Evolutionary conservation across 257 asterid species (phyloP).

Genomic region (Przewalskia tangutica): DNA sequence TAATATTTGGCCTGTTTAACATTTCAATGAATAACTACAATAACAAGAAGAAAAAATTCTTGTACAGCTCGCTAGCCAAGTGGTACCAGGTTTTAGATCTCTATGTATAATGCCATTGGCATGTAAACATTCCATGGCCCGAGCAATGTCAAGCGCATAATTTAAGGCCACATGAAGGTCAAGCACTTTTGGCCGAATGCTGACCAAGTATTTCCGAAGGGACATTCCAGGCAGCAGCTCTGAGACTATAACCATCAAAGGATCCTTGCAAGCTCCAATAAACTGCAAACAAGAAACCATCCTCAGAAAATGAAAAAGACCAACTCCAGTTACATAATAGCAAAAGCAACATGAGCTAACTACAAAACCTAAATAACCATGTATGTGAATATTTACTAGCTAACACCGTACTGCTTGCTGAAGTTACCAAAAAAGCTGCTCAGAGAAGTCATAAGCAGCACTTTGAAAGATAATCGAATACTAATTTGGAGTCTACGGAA

Average conservation of each 20-base stretch:
- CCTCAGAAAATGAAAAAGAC: not conserved
- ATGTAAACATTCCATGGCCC: slow-evolving; percentile 91
- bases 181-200: slow-evolving; percentile 73
- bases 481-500: not conserved
- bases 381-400: not conserved
- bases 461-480: not conserved
- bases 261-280: slow-evolving; percentile 97
- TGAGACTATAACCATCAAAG: slow-evolving; percentile 90
- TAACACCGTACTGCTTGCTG: not conserved
- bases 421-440: not conserved
- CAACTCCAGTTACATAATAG: not conserved
- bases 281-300: slow-evolving; percentile 41
- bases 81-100: slow-evolving; percentile 91
- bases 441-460: not conserved
- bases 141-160: slow-evolving; percentile 87
- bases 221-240: slow-evolving; percentile 97
- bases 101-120: slow-evolving; percentile 92
- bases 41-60: slow-evolving; percentile 1
- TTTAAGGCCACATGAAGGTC: slow-evolving; percentile 62
- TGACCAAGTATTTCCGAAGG: slow-evolving; percentile 66
- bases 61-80: slow-evolving; percentile 25
- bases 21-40: slow-evolving; percentile 12
- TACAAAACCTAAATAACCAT: not conserved
- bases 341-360: not conserved
- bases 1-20: not conserved